Evolutionary conservation across 495 filamentous ascomycete species (phyloP), one percentile per base, ranked within the genome.

Genomic region (Neurospora sp.): DNA sequence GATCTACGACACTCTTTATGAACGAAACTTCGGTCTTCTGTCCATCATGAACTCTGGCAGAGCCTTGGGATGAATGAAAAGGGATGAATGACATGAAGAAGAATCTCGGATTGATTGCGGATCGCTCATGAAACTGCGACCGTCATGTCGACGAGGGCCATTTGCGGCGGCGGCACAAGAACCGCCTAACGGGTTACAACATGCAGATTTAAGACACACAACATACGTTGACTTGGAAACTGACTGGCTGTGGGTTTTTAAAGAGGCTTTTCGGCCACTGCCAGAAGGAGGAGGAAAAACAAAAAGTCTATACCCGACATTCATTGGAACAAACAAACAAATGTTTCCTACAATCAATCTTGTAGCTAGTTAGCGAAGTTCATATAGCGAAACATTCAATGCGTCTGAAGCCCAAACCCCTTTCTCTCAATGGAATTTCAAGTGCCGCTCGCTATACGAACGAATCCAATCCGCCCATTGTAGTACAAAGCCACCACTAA

Each of bases 111-210:
- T 65, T 35, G 27, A 65, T 35, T 65, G 53, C 53, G 53, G 53
- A 65, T 73, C 27, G 68, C 72, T 65, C 71, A 37, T 69, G 61
- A 72, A 37, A 69, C 22, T 20, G 59, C 61, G 72, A 73, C 41
- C 72, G 42, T 35, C 53, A 72, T 41, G 53, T 65, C 27, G 53
- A 61, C 27, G 53, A 35, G 27, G 27, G 27, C 53, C 6, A 37
- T 16, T 65, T 65, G 14, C 22, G 53, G 53, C 53, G 27, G 53
- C 53, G 27, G 27, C 14, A 65, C 27, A 65, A 18, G 27, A 65
- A 65, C 53, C 53, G 27, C 53, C 35, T 65, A 14, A 65, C 53
- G 27, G 27, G 53, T 65, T 65, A 65, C 53, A 35, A 65, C 53
- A 65, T 35, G 53, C 53, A 65, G 31, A 35, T 14, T 35, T 35